Evolutionary conservation across 2,329 filamentous ascomycete genomes (phyloP), one percentile per base, ranked within the genome.

Genomic region (Scytalidium lignicola): DNA sequence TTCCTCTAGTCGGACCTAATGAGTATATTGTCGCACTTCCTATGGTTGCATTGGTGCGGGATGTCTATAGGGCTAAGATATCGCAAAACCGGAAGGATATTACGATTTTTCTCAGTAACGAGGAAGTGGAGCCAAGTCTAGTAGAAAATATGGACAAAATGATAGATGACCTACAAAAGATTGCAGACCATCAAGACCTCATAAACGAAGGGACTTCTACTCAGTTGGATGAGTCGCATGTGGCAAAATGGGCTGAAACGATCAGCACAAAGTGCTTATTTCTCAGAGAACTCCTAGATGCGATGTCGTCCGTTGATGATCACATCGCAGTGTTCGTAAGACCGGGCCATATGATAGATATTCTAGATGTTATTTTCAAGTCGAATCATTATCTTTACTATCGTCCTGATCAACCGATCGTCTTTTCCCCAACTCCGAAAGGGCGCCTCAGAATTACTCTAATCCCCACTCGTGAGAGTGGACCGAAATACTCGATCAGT

Each of bases 181-280:
- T 82, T 18, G 82, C 79, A 58, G 79, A 83, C 57, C 73, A 80
- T 37, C 80, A 79, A 3, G 73, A 74, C 3, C 74, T 78, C 29
- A 64, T 74, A 37, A 65, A 75, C 20, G 72, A 72, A n/a, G 67
- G 75, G 7, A 59, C 64, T 2, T 58, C 71, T 17, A 55, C 58
- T 13, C 61, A 64, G 46, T 65, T 79, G 48, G 62, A 70, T 2
- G 59, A 63, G 3, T 69, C 74, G 19, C 66, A 72, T 47, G 73
- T 74, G 55, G 62, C 61, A 2, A 82, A 74, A 58, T 78, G 80
- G 54, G 72, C 74, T 1, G 71, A 74, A 48, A 74, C 74, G 46
- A 74, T 78, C 9, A 84, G 81, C 61, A 67, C 77, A 48, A 85
- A 85, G 55, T 80, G 78, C 55, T 74, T 72, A 26, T 85, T 85